phyloP scores from a whole-genome alignment of 225 moss, liverwort and hornwort species.

The Neckera pumila region DNA sequence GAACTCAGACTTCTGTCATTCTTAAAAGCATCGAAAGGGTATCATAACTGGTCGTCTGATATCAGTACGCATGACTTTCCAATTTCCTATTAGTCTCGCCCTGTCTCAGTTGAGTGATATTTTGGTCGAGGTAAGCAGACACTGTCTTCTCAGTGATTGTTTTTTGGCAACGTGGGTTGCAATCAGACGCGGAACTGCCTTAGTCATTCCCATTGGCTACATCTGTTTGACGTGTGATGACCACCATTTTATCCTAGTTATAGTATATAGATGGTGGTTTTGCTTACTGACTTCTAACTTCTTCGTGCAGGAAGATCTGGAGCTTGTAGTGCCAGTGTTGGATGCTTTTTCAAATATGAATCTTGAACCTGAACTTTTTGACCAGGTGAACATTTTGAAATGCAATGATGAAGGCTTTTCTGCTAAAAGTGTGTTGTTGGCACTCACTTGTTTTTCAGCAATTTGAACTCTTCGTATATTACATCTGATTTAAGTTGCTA shows the following conservation, averaged over 20 bases:
- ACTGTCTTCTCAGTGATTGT: not conserved
- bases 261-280: not conserved
- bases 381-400: slow-evolving; percentile 35
- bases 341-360: slow-evolving; percentile 87
- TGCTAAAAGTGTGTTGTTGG: not conserved
- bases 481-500: not conserved
- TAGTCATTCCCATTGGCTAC: not conserved
- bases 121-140: not conserved
- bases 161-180: not conserved
- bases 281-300: not conserved
- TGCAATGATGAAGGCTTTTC: not conserved
- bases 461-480: not conserved
- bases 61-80: not conserved
- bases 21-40: not conserved
- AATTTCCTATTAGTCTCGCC: not conserved
- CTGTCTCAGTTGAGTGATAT: not conserved
- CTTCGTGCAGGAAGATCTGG: slow-evolving; percentile 66
- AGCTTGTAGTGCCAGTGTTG: slow-evolving; percentile 74
- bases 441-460: not conserved
- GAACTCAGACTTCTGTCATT: not conserved
- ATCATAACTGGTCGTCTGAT: not conserved
- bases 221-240: not conserved
- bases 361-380: slow-evolving; percentile 61
- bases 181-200: not conserved
- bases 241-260: not conserved